phyloP scores from a whole-genome alignment of 805 yeast species.

The Komagataella pastoris region DNA sequence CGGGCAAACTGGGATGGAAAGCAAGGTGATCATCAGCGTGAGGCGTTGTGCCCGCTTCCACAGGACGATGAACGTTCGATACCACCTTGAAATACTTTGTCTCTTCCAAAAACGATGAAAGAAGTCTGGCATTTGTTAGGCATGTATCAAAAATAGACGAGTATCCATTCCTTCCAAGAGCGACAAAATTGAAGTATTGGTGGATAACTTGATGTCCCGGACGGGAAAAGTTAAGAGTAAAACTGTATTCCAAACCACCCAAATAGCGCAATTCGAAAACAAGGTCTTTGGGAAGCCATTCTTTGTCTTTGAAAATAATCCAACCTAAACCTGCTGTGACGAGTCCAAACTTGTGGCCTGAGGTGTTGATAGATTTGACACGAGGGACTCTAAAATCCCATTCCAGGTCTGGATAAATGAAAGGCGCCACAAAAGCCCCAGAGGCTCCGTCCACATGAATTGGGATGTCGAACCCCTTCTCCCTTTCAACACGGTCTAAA shows the following conservation, averaged over 20 bases:
- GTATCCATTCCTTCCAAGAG: conserved; percentile 66
- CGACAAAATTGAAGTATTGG: conserved; percentile 72
- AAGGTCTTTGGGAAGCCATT: conserved; percentile 54
- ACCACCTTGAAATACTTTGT: conserved; percentile 58
- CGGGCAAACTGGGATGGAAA: conserved; percentile 74
- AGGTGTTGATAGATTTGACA: conserved; percentile 75
- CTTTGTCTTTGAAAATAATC: conserved; percentile 68
- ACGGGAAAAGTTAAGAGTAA: conserved; percentile 77
- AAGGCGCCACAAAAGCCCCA: conserved; percentile 85
- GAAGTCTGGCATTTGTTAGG: conserved; percentile 60
- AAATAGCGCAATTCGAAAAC: conserved; percentile 71
- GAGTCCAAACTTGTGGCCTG: conserved; percentile 89
- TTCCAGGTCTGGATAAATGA: conserved; percentile 54
- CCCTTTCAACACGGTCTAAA: conserved; percentile 56
- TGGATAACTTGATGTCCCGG: conserved; percentile 87
- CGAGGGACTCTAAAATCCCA: conserved; percentile 80
- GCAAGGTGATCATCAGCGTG: conserved; percentile 20
- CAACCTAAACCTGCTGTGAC: conserved; percentile 90
- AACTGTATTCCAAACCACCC: conserved; percentile 84
- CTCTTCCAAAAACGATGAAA: conserved; percentile 46
- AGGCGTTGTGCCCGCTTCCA: conserved; percentile 14
- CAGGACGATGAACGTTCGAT: conserved; percentile 61
- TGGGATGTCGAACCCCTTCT: conserved; percentile 56
- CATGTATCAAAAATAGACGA: conserved; percentile 45
- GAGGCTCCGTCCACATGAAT: conserved; percentile 93